Evolutionary conservation across 2,329 filamentous ascomycete species (phyloP).

Genomic region (Pseudogymnoascus sp.): DNA sequence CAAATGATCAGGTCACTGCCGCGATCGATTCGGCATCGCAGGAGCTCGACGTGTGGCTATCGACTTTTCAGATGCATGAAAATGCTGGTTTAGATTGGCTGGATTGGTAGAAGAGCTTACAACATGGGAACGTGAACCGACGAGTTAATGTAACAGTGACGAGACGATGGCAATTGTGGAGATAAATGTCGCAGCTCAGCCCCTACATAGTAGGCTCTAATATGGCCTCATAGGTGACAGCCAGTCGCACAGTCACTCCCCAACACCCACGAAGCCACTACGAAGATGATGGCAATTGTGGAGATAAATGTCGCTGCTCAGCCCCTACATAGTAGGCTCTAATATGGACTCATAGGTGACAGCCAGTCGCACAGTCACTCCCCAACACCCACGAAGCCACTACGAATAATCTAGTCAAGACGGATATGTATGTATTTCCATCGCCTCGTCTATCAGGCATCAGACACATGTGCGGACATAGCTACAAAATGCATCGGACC

Average conservation of each 20-base stretch:
- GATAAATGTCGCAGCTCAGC: not conserved
- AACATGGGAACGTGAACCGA: not conserved
- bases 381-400: not conserved
- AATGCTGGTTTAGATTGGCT: conserved; percentile 24
- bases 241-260: not conserved
- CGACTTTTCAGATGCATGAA: conserved; percentile 21
- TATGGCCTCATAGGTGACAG: not conserved
- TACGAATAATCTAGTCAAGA: not conserved
- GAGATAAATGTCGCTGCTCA: not conserved
- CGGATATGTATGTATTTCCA: not conserved
- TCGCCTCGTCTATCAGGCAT: not conserved
- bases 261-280: not conserved
- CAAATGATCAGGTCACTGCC: conserved; percentile 58
- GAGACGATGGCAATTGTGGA: not conserved
- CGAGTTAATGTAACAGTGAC: not conserved
- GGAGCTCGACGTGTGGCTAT: conserved; percentile 38
- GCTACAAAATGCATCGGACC: not conserved
- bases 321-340: not conserved
- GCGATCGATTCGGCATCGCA: conserved; percentile 56
- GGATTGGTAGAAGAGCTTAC: conserved; percentile 18
- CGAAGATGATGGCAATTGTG: not conserved
- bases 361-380: not conserved
- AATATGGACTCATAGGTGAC: not conserved
- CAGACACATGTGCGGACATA: not conserved
- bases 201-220: not conserved